A percentile compares a stretch with the other conserved stretches of the same genome.
Evolutionary conservation across 2,329 filamentous ascomycete genomes (phyloP).

Genomic region (Coniosporium tulheliwenetii): DNA sequence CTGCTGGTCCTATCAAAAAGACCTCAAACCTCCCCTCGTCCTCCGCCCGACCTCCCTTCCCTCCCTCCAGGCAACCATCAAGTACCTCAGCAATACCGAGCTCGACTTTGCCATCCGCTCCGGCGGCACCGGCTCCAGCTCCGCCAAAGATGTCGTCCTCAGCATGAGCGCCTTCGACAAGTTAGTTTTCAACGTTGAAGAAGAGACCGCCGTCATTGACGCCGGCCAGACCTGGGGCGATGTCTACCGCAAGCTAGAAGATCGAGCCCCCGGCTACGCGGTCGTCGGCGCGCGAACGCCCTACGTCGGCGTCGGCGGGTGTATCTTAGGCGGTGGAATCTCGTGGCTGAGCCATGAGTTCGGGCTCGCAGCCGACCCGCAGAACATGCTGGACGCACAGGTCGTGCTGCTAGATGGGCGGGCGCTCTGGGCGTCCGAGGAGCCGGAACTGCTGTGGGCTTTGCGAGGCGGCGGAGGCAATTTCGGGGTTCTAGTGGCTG

Average conservation of each 20-base stretch:
- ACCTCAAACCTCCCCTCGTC: slow-evolving; percentile 17
- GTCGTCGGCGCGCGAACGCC: slow-evolving; percentile 19
- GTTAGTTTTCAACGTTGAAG: slow-evolving; percentile 17
- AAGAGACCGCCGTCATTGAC: slow-evolving; percentile 18
- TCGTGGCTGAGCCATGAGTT: slow-evolving; percentile 23
- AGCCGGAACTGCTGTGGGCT: slow-evolving; percentile 25
- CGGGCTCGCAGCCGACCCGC: slow-evolving; percentile 22
- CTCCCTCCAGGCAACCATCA: slow-evolving; percentile 15
- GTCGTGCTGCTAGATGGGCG: slow-evolving; percentile 21
- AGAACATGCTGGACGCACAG: slow-evolving; percentile 24
- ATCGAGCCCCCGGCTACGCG: slow-evolving; percentile 17
- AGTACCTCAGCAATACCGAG: slow-evolving; percentile 14
- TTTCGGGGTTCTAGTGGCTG: slow-evolving; percentile 14
- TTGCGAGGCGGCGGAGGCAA: slow-evolving; percentile 23
- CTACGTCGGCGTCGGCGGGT: slow-evolving; percentile 23
- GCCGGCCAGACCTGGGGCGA: slow-evolving; percentile 22
- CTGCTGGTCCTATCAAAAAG: slow-evolving; percentile 17
- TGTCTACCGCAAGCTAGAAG: slow-evolving; percentile 19
- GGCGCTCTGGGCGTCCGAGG: slow-evolving; percentile 20
- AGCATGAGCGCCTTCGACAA: slow-evolving; percentile 20
- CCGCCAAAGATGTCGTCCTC: slow-evolving; percentile 20
- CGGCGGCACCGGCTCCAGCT: slow-evolving; percentile 19
- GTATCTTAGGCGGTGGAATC: slow-evolving; percentile 20
- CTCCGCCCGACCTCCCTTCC: slow-evolving; percentile 15
- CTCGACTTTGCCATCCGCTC: slow-evolving; percentile 22